Percentiles rank a stretch among this genome's conserved stretches.
phyloP scores from a whole-genome alignment of 352 stramenopile species.

The Globisporangium irregulare region DNA sequence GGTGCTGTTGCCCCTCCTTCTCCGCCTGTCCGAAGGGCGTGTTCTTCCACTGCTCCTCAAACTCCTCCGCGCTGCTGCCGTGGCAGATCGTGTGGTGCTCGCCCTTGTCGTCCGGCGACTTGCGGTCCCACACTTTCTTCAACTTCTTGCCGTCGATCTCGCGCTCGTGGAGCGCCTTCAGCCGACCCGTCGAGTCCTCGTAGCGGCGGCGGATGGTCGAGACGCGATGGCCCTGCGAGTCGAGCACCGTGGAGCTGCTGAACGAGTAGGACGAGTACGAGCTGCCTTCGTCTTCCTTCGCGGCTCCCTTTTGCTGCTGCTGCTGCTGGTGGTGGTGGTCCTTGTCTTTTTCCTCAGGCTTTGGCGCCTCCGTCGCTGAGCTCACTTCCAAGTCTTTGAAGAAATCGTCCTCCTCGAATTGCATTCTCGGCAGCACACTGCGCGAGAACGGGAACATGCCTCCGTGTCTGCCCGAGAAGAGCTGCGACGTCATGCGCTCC shows the following conservation, averaged over 20 bases:
- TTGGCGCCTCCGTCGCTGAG: neutral
- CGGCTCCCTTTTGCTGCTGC: neutral
- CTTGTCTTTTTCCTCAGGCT: neutral
- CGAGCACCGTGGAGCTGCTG: neutral
- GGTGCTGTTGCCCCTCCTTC: slow-evolving; percentile 22
- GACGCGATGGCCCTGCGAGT: neutral
- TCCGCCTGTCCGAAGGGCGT: slow-evolving; percentile 63
- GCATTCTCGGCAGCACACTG: neutral
- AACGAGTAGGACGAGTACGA: neutral
- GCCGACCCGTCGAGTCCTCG: neutral
- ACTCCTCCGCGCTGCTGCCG: slow-evolving; percentile 43
- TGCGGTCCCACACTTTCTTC: neutral
- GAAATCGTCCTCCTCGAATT: neutral
- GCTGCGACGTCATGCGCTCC: neutral
- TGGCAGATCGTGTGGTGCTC: slow-evolving; percentile 46
- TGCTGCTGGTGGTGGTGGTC: neutral
- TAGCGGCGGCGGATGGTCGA: neutral
- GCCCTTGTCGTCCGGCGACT: slow-evolving; percentile 58
- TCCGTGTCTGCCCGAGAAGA: neutral
- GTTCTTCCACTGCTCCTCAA: slow-evolving; percentile 58
- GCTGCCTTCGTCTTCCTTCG: neutral
- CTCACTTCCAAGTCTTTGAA: neutral
- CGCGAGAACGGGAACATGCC: neutral
- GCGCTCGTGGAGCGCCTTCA: neutral
- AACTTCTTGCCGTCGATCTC: neutral